Base-by-base conservation (phyloP, 495 filamentous ascomycete species). In the Hypomontagnella monticulosa region DNA sequence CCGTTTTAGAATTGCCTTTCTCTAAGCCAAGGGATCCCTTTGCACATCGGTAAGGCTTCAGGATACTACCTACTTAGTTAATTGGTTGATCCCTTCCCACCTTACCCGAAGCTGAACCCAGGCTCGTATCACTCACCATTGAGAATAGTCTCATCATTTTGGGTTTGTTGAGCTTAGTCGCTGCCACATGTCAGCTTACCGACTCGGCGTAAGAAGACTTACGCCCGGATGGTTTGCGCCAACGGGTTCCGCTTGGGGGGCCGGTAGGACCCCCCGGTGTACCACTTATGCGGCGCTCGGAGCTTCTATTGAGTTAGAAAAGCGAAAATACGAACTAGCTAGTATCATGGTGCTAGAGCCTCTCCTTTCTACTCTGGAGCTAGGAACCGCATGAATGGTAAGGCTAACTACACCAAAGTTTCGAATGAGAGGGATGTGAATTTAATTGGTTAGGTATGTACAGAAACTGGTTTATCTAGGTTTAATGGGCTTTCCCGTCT, bases 111-210 rank as follows among this genome's bases (percentile, higher is more conserved):
- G 27, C 34, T 1, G 34, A 19, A 7, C 12, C 11, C 4, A 23
- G 14, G 12, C 14, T 59, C 46, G 37, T 50, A 59, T 34, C 14
- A 12, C 10, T 18, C 16, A 5, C 46, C 46, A 37, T 41, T 50
- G 7, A 23, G 15, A 34, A 16, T 10, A 2, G n/a, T 15, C 10
- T 38, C 36, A 27, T 34, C 10, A 14, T 4, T 27, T 47, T 20
- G 6, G 19, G 16, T 4, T 50, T 7, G 34, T 36, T 36, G 42
- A 27, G 41, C 32, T 27, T 19, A n/a, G 42, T 2, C 15, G 7
- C 41, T 36, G 32, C 59, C 42, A 14, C 41, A 41, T 38, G 49
- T 55, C 37, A 55, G 50, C 51, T 62, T 46, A 62, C 43, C 43
- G 19, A 11, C 20, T 14, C 51, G 44, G 37, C 23, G 14, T 16